Evolutionary conservation across 768 basidiomycete genomes (phyloP).

Genomic region (Daedaleopsis sinensis): DNA sequence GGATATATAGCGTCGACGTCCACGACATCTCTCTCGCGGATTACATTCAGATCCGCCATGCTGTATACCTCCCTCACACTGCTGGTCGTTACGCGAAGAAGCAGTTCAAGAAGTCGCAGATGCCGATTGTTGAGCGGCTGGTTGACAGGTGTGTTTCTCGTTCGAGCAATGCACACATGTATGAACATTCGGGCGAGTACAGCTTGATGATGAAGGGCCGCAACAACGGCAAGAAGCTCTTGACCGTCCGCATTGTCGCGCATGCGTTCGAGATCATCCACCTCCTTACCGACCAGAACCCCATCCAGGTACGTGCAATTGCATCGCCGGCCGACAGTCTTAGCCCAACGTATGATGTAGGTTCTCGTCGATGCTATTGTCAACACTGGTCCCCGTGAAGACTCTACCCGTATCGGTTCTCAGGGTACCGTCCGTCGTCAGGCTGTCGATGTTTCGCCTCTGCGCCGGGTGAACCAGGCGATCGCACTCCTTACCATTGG

Average conservation of each 20-base stretch:
- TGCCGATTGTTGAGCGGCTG: conserved; percentile 99
- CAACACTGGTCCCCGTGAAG: conserved; percentile 99
- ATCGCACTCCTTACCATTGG: conserved; percentile 94
- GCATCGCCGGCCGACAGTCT: neutral
- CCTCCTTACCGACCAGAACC: conserved; percentile 99
- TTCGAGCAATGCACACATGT: neutral
- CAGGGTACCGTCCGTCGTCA: conserved; percentile 99
- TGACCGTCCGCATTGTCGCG: conserved; percentile 98
- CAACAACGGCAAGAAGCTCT: conserved; percentile 99
- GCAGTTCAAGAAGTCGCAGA: conserved; percentile 99
- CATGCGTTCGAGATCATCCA: conserved; percentile 99
- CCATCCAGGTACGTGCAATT: conserved; percentile 78
- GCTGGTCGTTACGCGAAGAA: conserved; percentile 99
- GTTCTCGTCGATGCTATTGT: conserved; percentile 98
- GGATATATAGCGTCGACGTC: conserved; percentile 79
- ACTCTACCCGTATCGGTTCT: conserved; percentile 99
- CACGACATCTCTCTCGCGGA: conserved; percentile 99
- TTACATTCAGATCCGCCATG: conserved; percentile 99
- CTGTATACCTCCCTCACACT: conserved; percentile 97
- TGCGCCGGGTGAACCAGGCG: conserved; percentile 97
- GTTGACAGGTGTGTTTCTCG: conserved; percentile 80
- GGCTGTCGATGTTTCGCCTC: conserved; percentile 98
- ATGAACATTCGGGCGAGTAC: neutral
- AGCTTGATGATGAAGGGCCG: conserved; percentile 99
- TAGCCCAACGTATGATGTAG: conserved; percentile 37